Evolutionary conservation across 108 stramenopile species (phyloP), one percentile per base, ranked within the genome.

Genomic region (Aurantiochytrium sp.): DNA sequence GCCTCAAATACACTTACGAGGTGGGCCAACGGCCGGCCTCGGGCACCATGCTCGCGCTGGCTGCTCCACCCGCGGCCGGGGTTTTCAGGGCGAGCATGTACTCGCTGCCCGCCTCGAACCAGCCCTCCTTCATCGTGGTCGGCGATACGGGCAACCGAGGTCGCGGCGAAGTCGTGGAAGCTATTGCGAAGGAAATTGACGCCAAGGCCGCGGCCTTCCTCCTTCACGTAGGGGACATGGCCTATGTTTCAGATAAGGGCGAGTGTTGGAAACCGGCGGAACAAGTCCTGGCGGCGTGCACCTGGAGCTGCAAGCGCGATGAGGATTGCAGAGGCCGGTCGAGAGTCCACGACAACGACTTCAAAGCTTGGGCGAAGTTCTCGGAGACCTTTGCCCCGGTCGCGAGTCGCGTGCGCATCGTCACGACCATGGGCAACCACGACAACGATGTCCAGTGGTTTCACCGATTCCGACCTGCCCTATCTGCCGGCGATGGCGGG

Each of bases 401-500:
- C 17, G 0, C 42, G n/a, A 27, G 24, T 30, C 45, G 42, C 39
- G 45, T 42, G 6, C 73, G 19, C 15, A 30, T 81, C 10, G 27
- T 81, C 10, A 48, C 73, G 30, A 81, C 73, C n/a, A 81, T 81
- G 73, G 73, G 73, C 73, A 81, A 81, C 24, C 73, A 81, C 73
- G 73, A 81, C 24, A 81, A 81, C 39, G 73, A 81, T 24, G 6
- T 81, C 21, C 39, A 48, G 21, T 81, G 73, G 73, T 81, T 81
- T 30, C 30, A 27, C 45, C 39, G 15, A 6, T 81, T 81, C 45
- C 73, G 73, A 27, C 73, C 73, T 42, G 24, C 73, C 1, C 21
- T 48, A 81, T 41, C 8, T 65, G 27, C 34, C 15, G 59, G 53
- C 53, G n/a, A n/a, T n/a, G 17, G 12, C 53, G 59, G 59, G 19